These are phyloP conservation scores for Fusarium nanum DNA, from an alignment of 2,329 filamentous ascomycete genomes.

Conservation along the genomic window DNA sequence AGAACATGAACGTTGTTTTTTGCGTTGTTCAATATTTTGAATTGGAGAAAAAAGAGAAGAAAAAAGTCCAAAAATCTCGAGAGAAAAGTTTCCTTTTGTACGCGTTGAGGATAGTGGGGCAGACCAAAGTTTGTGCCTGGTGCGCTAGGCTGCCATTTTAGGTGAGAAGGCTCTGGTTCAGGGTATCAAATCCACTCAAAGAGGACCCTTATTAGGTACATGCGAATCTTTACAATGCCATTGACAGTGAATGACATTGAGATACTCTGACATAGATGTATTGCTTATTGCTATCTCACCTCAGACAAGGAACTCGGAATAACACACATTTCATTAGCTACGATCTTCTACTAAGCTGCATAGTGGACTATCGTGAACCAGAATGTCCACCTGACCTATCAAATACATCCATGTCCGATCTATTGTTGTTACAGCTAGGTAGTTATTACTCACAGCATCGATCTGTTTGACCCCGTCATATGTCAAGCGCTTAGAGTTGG, in stretches of 20 bases:
- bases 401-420: not conserved
- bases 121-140: constrained; percentile 26
- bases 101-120: constrained; percentile 38
- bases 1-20: constrained; percentile 58
- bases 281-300: not conserved
- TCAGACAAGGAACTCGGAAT: not conserved
- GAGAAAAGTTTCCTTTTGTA: constrained; percentile 35
- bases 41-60: constrained; percentile 44
- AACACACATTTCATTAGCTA: not conserved
- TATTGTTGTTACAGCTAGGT: not conserved
- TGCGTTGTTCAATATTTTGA: constrained; percentile 61
- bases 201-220: not conserved
- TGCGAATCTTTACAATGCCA: no score
- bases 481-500: not conserved
- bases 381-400: no score
- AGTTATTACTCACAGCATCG: not conserved
- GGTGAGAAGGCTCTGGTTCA: not conserved
- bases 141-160: constrained; percentile 24
- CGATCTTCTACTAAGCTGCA: constrained; percentile 19
- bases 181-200: not conserved
- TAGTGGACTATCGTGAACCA: not conserved
- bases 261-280: no score
- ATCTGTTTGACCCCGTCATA: not conserved
- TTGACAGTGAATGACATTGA: no score
- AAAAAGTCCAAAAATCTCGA: constrained; percentile 28